Evolutionary conservation across 768 basidiomycete species (phyloP), one percentile per base, ranked within the genome.

Genomic region (Phylloporus sp.): DNA sequence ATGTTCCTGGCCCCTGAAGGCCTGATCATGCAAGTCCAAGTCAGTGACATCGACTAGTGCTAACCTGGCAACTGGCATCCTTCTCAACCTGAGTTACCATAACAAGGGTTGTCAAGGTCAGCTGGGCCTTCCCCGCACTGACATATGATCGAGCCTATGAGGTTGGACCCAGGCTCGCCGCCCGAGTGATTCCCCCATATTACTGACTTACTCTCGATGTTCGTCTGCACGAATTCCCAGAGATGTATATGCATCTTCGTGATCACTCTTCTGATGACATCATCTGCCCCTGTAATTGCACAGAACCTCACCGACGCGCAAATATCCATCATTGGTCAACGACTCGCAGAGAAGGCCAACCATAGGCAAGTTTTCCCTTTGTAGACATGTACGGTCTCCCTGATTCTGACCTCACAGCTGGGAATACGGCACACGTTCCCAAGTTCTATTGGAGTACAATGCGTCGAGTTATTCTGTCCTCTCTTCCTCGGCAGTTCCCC

Each of bases 371-470:
- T 41, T 41, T 32, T 22, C 18, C 47, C 26, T 24, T 14, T 8
- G 7, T 10, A 11, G 8, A 9, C 21, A 7, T 27, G 11, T 13
- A 24, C 8, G 8, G 5, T 20, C 31, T 26, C 17, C 9, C 20
- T 53, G 20, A 46, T 6, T 13, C 39, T 23, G 18, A 26, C 14
- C 18, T 23, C 39, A 15, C 37, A 79, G 78, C 42, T 81, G 79
- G 79, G 78, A 79, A 46, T 67, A 74, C 42, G 79, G 79, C 31
- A 75, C 71, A 0, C 72, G 71, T 13, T 69, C 76, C 1, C 62
- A 80, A 52, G 75, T 77, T 9, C 68, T 81, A 35, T 64, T 74
- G 43, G 80, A 81, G 50, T 69, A 69, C 52, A 68, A 76, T 36
- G 65, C 71, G 5, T 67, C 76, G 5, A 48, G 60, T 5, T 73